Base-by-base conservation (phyloP, 768 basidiomycete genomes). In the Lactarius hatsudake region DNA sequence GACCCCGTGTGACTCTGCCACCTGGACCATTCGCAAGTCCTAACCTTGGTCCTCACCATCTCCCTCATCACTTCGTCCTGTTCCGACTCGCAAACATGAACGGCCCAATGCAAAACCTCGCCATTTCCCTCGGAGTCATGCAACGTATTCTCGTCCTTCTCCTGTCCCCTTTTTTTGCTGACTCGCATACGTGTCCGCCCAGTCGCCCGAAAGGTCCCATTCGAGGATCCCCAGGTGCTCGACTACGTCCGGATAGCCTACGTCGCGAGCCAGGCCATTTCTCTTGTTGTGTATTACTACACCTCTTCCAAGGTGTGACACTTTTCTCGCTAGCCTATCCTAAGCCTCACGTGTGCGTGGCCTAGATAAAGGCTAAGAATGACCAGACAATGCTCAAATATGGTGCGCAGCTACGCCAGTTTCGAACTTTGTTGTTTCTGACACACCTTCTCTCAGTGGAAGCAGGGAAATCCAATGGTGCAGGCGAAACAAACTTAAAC, bases 311-410 rank as follows among this genome's bases (percentile, higher is more conserved):
- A 86, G 77, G 93, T 94, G 68, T 69, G 86, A 30, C n/a, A 18
- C 23, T 10, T 53, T 9, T 9, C 51, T 17, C 32, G 2, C 17
- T 6, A 13, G 45, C 13, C n/a, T 18, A 9, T 13, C 20, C 36
- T 18, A 54, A 45, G 9, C 32, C 60, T 61, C 45, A 67, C 36
- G 20, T 72, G 59, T 45, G 48, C 13, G 65, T 65, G 71, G 67
- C 67, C 23, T 70, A 97, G 93, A 87, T 98, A 78, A 96, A 93
- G 83, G 79, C 84, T 74, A 96, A 95, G 86, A 98, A 98, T 73
- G 96, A 99, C 80, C 86, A 90, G 77, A 94, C 94, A 1, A 93
- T 96, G 32, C 82, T 99, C 73, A 99, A 97, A 85, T 99, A 96
- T 79, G 92, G 92, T 89, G 53, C 63, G 85, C 83, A 23, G 7